Evolutionary conservation across 805 yeast species (phyloP), one percentile per base, ranked within the genome.

Genomic region (Gaillardinia entomophila): DNA sequence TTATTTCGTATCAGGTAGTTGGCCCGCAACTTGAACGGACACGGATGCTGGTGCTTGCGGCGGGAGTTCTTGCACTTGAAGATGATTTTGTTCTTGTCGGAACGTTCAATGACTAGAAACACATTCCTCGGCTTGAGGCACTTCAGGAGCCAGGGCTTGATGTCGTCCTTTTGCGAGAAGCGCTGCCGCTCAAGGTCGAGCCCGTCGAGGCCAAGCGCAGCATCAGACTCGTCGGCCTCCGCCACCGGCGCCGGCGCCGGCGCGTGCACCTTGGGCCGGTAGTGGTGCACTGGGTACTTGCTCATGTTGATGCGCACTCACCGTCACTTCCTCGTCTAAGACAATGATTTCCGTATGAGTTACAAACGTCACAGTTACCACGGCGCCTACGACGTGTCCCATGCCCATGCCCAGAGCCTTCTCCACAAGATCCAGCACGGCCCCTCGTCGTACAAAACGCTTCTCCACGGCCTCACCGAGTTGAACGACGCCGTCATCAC

Each of bases 1-100:
- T 65, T 58, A 23, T 71, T 62, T 38, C 77, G 57, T 8, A 73
- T 41, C 1, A 79, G 71, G 45, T 60, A 77, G 41, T 79, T 77
- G 2, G 85, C 85, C 34, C 87, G 53, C 27, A 79, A 67, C 49
- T 81, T 62, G 46, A 79, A 79, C 2, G 85, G 85, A 46, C 86
- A 79, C 15, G 66, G 62, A 11, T 59, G 58, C 28, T 15, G 36
- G 19, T 17, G 30, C 36, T 29, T 25, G 18, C 20, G 13, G 26
- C 25, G 10, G 24, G 18, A 18, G 20, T 70, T 63, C 42, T 75
- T 77, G 48, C 85, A 78, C 45, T 75, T 73, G 56, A 78, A 78
- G 12, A 77, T 75, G 13, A 78, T 75, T 51, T 78, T 78, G 27
- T 71, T 58, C 30, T 64, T 69, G 51, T 78, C 85, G 3, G 79